Percentiles rank a stretch among this genome's conserved stretches.
Evolutionary conservation across 2,329 filamentous ascomycete genomes (phyloP).

Genomic region (Fusarium guadeloupense): DNA sequence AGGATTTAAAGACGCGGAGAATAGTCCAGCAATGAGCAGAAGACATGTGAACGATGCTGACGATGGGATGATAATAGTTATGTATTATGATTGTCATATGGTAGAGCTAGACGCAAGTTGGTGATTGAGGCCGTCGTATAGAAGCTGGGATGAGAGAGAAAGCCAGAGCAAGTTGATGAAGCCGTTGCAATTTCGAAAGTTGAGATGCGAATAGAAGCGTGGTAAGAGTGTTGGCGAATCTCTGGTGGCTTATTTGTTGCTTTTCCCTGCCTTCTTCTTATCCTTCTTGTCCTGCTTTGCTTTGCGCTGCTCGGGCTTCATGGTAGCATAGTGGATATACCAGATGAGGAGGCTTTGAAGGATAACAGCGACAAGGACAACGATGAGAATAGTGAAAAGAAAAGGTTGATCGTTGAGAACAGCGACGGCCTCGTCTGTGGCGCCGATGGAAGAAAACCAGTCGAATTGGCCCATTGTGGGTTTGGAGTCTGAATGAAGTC

Average conservation of each 20-base stretch:
- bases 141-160: neutral
- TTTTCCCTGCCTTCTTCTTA: constrained; percentile 53
- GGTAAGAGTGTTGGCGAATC: neutral
- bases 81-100: constrained; percentile 25
- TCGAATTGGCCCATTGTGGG: constrained; percentile 61
- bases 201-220: neutral
- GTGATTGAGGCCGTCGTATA: neutral
- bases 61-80: constrained; percentile 1
- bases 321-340: constrained; percentile 68
- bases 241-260: constrained; percentile 1
- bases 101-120: constrained; percentile 2
- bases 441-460: constrained; percentile 66
- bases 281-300: constrained; percentile 57
- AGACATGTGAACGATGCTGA: neutral
- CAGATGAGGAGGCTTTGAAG: constrained; percentile 59
- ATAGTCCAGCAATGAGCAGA: neutral
- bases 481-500: neutral
- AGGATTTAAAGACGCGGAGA: neutral
- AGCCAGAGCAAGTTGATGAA: neutral
- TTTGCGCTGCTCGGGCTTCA: constrained; percentile 69
- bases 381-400: constrained; percentile 65
- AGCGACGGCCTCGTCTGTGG: constrained; percentile 66
- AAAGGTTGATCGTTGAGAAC: constrained; percentile 69
- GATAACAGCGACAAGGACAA: constrained; percentile 61
- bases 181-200: neutral